Evolutionary conservation across 495 filamentous ascomycete genomes (phyloP).

Genomic region (Hypoxylon trugodes): DNA sequence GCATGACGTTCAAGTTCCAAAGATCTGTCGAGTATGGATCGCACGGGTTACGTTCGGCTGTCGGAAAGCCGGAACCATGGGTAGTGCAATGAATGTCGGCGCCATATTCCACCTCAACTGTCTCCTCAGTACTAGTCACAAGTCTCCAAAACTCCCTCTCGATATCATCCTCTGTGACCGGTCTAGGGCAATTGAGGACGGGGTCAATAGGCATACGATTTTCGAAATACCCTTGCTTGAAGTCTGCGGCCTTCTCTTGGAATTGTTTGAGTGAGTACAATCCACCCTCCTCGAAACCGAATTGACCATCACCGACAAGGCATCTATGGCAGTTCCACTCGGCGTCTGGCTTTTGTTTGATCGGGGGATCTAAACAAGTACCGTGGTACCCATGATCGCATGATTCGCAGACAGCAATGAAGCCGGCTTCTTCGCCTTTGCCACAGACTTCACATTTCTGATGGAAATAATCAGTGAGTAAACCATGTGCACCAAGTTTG

Average conservation of each 20-base stretch:
- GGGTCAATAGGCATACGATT: constrained; percentile 91
- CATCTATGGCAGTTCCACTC: constrained; percentile 98
- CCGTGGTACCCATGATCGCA: constrained; percentile 92
- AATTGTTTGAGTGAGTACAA: constrained; percentile 96
- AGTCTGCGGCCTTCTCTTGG: constrained; percentile 92
- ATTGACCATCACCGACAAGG: constrained; percentile 94
- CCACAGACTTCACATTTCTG: constrained; percentile 90
- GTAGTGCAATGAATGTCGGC: constrained; percentile 99
- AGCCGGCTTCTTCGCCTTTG: constrained; percentile 70
- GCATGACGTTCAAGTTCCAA: constrained; percentile 97
- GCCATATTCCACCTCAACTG: constrained; percentile 97
- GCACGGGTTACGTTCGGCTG: constrained; percentile 87
- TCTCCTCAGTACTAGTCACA: constrained; percentile 91
- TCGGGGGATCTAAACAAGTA: constrained; percentile 84
- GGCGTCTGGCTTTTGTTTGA: constrained; percentile 78
- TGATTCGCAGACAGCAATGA: constrained; percentile 86
- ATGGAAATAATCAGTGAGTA: constrained; percentile 32
- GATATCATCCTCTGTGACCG: constrained; percentile 93
- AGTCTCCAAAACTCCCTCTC: constrained; percentile 97
- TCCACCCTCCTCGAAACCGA: constrained; percentile 96
- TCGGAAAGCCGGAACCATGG: constrained; percentile 97
- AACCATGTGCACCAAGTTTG: neutral
- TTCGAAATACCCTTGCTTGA: constrained; percentile 93
- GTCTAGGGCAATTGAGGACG: constrained; percentile 76
- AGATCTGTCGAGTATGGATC: constrained; percentile 87